Base-by-base conservation (phyloP, 2,329 filamentous ascomycete species). In the Monilinia fructicola region DNA sequence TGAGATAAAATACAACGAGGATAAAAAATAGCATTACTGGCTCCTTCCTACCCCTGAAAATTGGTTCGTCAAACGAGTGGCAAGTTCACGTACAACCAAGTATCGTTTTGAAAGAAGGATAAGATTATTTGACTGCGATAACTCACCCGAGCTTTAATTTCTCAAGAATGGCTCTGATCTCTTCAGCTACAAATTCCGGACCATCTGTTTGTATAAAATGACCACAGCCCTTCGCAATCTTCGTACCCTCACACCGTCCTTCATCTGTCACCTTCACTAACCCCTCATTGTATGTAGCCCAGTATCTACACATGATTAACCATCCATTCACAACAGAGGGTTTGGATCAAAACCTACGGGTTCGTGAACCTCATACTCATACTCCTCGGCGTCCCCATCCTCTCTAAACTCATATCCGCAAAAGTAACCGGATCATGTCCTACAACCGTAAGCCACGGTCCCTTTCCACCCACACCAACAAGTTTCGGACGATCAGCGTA, bases 141-240 rank as follows among this genome's bases (percentile, higher is more conserved):
- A 46, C 10, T 58, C 42, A 60, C 31, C 12, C 28, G 9, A 50
- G 38, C 67, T 10, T 64, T n/a, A 74, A 50, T 71, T 77, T 65
- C 71, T 83, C 64, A 76, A 81, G 1, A 67, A 72, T 46, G 68
- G 81, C 14, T 75, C 73, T 69, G 56, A 71, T 35, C 38, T 76
- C 31, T 76, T 78, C 67, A 66, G 74, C 69, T 1, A 77, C 74
- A 58, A 77, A 75, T 12, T 64, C n/a, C 5, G 74, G 70, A 69
- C 74, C 65, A 59, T 77, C 75, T 38, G 68, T 73, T 46, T 77
- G 76, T 21, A 77, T 71, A 40, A 78, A 77, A 66, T 78, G 76
- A 0, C 76, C 76, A 69, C 67, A 73, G n/a, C 72, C 71, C 31
- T 71, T 72, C 4, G 75, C 75, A 56, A 77, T 76, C 2, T 74